Evolutionary conservation across 768 basidiomycete species (phyloP).

Genomic region (Macrolepiota albuminosa): DNA sequence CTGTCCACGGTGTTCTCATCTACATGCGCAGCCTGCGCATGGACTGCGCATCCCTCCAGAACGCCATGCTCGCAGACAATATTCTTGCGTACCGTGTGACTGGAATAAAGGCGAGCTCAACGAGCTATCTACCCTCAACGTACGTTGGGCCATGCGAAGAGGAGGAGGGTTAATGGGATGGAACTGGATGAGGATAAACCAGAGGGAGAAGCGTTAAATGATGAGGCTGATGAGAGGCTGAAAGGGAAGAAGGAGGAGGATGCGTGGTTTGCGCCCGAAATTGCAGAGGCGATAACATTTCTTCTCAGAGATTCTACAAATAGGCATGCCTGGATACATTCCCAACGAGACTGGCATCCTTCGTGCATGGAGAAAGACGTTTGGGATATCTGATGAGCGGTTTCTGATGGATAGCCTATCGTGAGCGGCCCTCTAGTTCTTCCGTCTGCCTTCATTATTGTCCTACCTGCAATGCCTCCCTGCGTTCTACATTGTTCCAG

Average conservation of each 20-base stretch:
- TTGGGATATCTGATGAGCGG: constrained; percentile 86
- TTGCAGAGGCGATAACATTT: constrained; percentile 78
- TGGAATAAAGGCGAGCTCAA: constrained; percentile 13
- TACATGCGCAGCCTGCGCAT: no score
- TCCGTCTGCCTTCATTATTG: background rate
- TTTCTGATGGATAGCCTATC: constrained; percentile 63
- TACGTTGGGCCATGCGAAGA: background rate
- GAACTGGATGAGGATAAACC: constrained; percentile 12
- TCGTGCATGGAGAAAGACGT: constrained; percentile 78
- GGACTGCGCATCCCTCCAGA: no score
- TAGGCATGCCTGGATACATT: constrained; percentile 70
- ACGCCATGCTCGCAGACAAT: no score
- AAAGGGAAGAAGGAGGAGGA: background rate
- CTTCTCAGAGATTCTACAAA: constrained; percentile 75
- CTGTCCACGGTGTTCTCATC: constrained; percentile 14
- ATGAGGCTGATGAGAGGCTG: background rate
- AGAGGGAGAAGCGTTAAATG: background rate
- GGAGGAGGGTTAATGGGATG: background rate
- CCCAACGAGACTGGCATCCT: constrained; percentile 85
- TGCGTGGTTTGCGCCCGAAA: constrained; percentile 29
- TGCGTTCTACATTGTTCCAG: background rate
- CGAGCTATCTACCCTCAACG: constrained; percentile 17
- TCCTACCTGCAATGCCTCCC: background rate
- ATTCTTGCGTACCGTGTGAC: no score
- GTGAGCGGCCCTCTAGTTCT: constrained; percentile 28